A percentile compares a stretch with the other conserved stretches of the same genome.
Evolutionary conservation across 2,329 filamentous ascomycete genomes (phyloP).

Genomic region (Fusarium hostae): DNA sequence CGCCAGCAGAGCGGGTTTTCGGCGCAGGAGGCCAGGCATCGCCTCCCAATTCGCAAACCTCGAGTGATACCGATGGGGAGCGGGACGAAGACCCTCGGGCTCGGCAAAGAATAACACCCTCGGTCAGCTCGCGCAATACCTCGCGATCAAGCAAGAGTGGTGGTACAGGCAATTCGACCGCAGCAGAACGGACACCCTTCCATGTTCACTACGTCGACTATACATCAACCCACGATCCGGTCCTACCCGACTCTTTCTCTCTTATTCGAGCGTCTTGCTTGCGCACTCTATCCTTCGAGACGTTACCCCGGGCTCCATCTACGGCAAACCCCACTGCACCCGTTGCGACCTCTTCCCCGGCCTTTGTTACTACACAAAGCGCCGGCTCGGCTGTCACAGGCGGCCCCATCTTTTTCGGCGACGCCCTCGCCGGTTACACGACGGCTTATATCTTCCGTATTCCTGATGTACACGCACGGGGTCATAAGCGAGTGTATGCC

Average conservation of each 20-base stretch:
- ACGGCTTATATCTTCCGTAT: constrained; percentile 78
- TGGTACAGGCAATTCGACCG: constrained; percentile 60
- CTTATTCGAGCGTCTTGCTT: constrained; percentile 74
- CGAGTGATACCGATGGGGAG: constrained; percentile 64
- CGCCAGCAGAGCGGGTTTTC: constrained; percentile 69
- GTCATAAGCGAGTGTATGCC: constrained; percentile 75
- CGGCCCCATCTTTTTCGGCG: constrained; percentile 76
- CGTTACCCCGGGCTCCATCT: constrained; percentile 66
- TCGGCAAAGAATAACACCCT: constrained; percentile 57
- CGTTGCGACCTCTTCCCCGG: constrained; percentile 54
- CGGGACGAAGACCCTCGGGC: constrained; percentile 55
- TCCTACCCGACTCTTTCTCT: constrained; percentile 71
- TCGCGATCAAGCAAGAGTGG: constrained; percentile 64
- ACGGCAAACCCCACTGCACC: constrained; percentile 54
- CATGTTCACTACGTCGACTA: constrained; percentile 76
- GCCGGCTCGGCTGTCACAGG: constrained; percentile 67
- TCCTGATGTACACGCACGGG: constrained; percentile 73
- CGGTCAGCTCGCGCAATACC: constrained; percentile 56
- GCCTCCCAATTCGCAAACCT: constrained; percentile 63
- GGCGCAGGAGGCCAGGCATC: constrained; percentile 59
- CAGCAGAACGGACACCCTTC: constrained; percentile 56
- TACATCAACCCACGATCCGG: constrained; percentile 74
- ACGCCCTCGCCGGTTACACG: constrained; percentile 72
- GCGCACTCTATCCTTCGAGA: constrained; percentile 74
- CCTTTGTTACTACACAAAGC: constrained; percentile 66